Base-by-base conservation (phyloP, 106 monocot species). In the Allium sativum region DNA sequence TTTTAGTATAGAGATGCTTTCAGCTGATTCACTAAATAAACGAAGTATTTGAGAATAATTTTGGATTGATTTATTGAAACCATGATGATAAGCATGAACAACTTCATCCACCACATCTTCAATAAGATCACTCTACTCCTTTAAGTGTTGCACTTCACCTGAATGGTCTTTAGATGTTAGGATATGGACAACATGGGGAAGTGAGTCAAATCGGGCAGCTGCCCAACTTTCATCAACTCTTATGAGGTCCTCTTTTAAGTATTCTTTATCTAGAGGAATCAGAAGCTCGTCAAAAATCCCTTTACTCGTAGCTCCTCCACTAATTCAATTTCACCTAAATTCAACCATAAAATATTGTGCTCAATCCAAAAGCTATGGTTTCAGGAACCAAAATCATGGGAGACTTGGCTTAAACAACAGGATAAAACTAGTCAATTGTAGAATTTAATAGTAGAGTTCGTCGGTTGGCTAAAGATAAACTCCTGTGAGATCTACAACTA, bases 61-160 rank as follows among this genome's bases (percentile, higher is more conserved):
- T 48, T 98, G 96, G 70, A 98, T 98, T 64, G 96, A 91, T 83
- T 98, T 98, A 64, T 98, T 98, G 53, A 98, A 98, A 66, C 96
- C 96, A 78, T 92, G 73, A 71, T 98, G 96, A 81, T 98, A 98
- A n/a, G 91, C 84, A 80, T 98, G 96, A 7, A 98, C 96, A 70
- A 98, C 91, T 79, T 91, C 91, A 74, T 98, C 96, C 11, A 98
- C 96, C 65, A 98, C 88, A 72, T 98, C 96, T 70, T 98, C 96
- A 18, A 98, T 60, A 44, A 98, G 82, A 72, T 98, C 91, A 68
- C 91, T 84, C 64, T 92, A 91, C 58, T 98, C 91, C 76, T 82
- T 98, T 67, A 98, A 80, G 59, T 88, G 81, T 42, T 83, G 84
- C 48, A 92, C 75, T 74, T 98, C 96, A 58, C 87, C 91, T 55